These are phyloP conservation scores for Phytophthora tentaculata DNA, from an alignment of 352 stramenopile species.

Conservation along the genomic window DNA sequence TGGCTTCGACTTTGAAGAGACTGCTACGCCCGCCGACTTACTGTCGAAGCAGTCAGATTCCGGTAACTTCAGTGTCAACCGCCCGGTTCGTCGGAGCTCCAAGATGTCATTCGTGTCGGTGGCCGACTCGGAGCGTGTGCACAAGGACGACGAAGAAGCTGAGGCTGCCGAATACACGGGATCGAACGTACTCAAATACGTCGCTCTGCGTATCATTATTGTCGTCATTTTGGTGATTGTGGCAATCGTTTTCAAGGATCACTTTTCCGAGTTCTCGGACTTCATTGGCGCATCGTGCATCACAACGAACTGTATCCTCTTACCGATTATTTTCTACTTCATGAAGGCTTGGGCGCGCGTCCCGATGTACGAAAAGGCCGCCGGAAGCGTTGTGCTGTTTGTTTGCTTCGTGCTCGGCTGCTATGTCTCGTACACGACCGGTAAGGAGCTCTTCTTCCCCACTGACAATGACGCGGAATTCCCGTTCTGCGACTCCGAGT, in stretches of 20 bases:
- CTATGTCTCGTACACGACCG: slow-evolving; percentile 48
- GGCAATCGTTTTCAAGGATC: slow-evolving; percentile 52
- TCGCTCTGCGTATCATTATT: slow-evolving; percentile 34
- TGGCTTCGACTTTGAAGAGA: slow-evolving; percentile 25
- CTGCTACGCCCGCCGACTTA: slow-evolving; percentile 21
- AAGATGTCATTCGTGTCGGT: slow-evolving; percentile 60
- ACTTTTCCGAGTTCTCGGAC: slow-evolving; percentile 66
- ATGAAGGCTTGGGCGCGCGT: slow-evolving; percentile 58
- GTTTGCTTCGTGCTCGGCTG: slow-evolving; percentile 35
- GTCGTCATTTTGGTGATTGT: slow-evolving; percentile 44
- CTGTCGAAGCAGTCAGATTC: slow-evolving; percentile 25
- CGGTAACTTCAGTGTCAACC: slow-evolving; percentile 4
- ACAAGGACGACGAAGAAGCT: slow-evolving; percentile 35
- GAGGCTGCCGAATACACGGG: slow-evolving; percentile 45
- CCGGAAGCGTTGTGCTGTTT: slow-evolving; percentile 27
- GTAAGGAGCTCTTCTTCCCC: slow-evolving; percentile 51
- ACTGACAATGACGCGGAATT: slow-evolving; percentile 40
- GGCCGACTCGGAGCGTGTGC: slow-evolving; percentile 38
- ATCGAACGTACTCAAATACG: slow-evolving; percentile 41
- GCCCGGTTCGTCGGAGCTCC: slow-evolving; percentile 30
- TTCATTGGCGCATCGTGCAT: slow-evolving; percentile 64
- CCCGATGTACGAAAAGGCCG: slow-evolving; percentile 34
- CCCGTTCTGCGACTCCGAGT: slow-evolving; percentile 56
- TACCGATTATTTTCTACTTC: slow-evolving; percentile 71
- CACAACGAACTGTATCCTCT: slow-evolving; percentile 61